Conservation (phyloP, 352 stramenopile species). For the Pythium chondricola region DNA sequence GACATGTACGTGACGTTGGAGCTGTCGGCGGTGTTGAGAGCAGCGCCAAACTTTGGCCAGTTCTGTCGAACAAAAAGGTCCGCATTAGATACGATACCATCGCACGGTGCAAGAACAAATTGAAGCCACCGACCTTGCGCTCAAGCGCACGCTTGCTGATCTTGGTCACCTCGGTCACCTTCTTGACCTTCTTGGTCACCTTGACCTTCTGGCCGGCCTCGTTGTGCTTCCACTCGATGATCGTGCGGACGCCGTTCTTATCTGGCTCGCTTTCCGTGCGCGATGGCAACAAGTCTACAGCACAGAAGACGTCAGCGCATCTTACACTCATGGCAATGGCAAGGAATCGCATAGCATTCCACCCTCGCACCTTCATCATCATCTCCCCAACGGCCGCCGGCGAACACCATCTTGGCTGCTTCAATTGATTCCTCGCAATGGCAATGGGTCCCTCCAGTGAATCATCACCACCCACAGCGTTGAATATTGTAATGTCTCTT, state of each 20-base stretch:
- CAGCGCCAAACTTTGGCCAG: slow-evolving; percentile 82
- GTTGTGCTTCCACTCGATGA: slow-evolving; percentile 89
- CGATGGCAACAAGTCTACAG: slow-evolving; percentile 60
- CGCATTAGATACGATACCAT: too few species aligned
- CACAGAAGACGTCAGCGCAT: not conserved
- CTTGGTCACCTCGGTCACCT: slow-evolving; percentile 74
- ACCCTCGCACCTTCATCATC: slow-evolving; percentile 60
- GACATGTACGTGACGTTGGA: slow-evolving; percentile 86
- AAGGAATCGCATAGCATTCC: not conserved
- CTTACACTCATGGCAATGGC: not conserved
- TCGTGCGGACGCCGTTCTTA: slow-evolving; percentile 71
- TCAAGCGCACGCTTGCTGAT: slow-evolving; percentile 81
- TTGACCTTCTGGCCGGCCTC: slow-evolving; percentile 87
- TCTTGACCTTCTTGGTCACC: slow-evolving; percentile 88
- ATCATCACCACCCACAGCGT: slow-evolving; percentile 11
- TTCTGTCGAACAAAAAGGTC: slow-evolving; percentile 24
- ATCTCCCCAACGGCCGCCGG: slow-evolving; percentile 68
- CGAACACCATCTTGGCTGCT: slow-evolving; percentile 49
- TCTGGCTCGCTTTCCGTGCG: slow-evolving; percentile 82
- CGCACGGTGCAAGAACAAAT: too few species aligned
- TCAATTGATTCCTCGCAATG: slow-evolving; percentile 4
- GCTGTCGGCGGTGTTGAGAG: slow-evolving; percentile 58
- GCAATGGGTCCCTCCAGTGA: slow-evolving; percentile 4
- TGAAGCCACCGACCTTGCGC: slow-evolving; percentile 51
- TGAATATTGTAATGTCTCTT: slow-evolving; percentile 11